These are phyloP conservation scores for Sclerotinia sclerotiorum DNA, from an alignment of 2,329 filamentous ascomycete species.

Conservation along the genomic window DNA sequence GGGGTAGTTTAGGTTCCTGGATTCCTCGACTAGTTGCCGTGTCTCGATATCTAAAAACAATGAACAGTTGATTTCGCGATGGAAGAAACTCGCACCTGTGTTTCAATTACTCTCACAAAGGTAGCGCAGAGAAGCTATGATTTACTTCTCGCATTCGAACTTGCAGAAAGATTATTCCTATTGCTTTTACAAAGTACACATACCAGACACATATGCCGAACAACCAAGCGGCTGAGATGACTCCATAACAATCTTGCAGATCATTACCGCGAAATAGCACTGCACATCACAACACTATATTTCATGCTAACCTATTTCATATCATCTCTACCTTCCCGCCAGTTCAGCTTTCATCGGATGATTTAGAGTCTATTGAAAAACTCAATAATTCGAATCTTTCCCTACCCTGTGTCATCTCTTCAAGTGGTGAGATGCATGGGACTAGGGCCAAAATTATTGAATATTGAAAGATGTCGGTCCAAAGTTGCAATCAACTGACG, in stretches of 20 bases:
- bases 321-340: background rate
- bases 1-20: too few relatives aligned
- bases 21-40: too few relatives aligned
- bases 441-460: background rate
- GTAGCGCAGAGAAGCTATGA: too few relatives aligned
- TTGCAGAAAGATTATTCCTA: background rate
- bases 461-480: background rate
- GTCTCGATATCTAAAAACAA: too few relatives aligned
- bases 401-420: background rate
- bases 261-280: background rate
- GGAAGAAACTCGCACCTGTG: too few relatives aligned
- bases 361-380: too few relatives aligned
- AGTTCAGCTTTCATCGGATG: background rate
- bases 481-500: background rate
- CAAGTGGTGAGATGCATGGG: background rate
- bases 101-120: too few relatives aligned
- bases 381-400: background rate
- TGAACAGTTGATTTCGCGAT: too few relatives aligned
- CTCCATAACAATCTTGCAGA: background rate
- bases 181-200: background rate
- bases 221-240: background rate
- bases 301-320: background rate
- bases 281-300: constrained; percentile 13
- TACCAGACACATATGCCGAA: background rate
- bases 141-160: background rate